phyloP scores from a whole-genome alignment of 768 basidiomycete genomes.

The Kwoniella pini region DNA sequence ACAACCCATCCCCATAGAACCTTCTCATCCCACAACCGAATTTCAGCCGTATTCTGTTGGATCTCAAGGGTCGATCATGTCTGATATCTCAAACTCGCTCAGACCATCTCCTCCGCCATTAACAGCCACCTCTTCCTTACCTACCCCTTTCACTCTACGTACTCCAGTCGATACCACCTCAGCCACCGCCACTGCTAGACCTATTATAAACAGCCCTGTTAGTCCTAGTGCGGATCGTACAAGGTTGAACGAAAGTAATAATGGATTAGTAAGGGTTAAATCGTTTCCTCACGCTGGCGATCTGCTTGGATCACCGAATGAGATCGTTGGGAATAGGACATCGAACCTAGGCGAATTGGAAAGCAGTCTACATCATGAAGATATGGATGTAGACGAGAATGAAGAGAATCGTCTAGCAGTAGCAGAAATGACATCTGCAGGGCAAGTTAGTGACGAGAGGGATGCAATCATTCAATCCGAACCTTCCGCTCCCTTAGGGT shows the following conservation, averaged over 20 bases:
- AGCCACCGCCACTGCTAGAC: not conserved
- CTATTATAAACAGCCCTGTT: constrained; percentile 2
- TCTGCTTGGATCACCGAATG: constrained; percentile 3
- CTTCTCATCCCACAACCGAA: not conserved
- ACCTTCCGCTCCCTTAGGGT: constrained; percentile 4
- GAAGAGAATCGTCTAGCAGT: not conserved
- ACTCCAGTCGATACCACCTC: constrained; percentile 5
- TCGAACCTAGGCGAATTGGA: not conserved
- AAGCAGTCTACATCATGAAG: not conserved
- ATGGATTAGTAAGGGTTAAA: constrained; percentile 4
- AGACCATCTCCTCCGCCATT: constrained; percentile 16
- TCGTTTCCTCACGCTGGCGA: constrained; percentile 18
- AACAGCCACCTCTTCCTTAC: constrained; percentile 11
- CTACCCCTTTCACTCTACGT: constrained; percentile 16
- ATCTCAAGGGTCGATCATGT: constrained; percentile 16
- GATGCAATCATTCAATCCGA: not conserved
- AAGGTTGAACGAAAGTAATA: not conserved
- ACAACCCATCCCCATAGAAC: constrained; percentile 19
- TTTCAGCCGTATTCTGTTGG: not conserved
- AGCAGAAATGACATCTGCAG: not conserved
- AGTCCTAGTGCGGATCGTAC: not conserved
- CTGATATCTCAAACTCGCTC: constrained; percentile 17
- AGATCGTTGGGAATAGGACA: not conserved
- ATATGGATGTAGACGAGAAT: constrained; percentile 1
- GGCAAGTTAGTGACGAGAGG: not conserved